Evolutionary conservation across 495 filamentous ascomycete species (phyloP), one percentile per base, ranked within the genome.

Genomic region (Alectoria sarmentosa): DNA sequence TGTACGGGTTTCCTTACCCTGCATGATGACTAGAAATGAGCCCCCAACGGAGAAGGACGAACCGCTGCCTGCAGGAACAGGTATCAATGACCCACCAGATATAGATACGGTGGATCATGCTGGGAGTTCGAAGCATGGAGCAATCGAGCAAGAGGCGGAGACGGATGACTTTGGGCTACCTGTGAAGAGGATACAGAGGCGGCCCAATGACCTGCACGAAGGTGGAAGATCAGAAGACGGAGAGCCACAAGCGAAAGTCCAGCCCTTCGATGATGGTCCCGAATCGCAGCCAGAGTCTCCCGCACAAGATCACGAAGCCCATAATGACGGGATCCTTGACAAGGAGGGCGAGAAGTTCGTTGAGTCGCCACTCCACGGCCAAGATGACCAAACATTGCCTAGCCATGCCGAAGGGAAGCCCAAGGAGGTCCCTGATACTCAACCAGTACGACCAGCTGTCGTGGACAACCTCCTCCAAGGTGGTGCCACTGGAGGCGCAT

Each of bases 401-500:
- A 36, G 36, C 17, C 15, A 46, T 21, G 26, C 30, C n/a, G 26
- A 48, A n/a, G 26, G 58, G 52, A 42, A 30, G 21, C 10, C 60
- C 32, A 21, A 62, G 4, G 39, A 54, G 39, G 15, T 30, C 42
- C 39, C 4, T 26, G 37, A 56, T n/a, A 28, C 36, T 42, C 34
- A 57, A 14, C 37, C 17, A 14, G 23, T 26, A 41, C 19, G 48
- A 42, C 42, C 57, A 57, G 58, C 63, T 37, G 57, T 61, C 39
- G 62, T 61, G 42, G 67, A 66, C 52, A 59, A 66, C 19, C 41
- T 69, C 7, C 49, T 69, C 23, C 58, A 66, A 19, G 67, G 57
- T 41, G 30, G 61, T n/a, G 56, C 61, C 46, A 49, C 68, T 15
- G 67, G 42, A 36, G 78, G 75, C 41, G 75, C 86, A 17, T 97